Conservation (phyloP, 2,329 filamentous ascomycete genomes). For the Trichoderma sp. region DNA sequence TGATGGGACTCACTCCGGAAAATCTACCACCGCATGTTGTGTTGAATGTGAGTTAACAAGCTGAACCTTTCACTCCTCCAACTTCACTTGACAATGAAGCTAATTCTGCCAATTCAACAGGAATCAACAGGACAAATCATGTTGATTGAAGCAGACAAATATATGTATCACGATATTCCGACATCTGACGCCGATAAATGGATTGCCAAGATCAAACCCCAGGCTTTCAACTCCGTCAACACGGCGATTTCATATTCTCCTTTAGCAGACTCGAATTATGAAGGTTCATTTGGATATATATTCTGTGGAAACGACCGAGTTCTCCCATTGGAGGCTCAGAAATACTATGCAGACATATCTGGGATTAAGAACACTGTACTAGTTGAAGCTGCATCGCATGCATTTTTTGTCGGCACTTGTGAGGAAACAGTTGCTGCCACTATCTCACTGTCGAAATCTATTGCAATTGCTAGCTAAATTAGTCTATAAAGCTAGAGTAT, state of each 20-base stretch:
- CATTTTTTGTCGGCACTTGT: background rate
- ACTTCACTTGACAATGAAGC: background rate
- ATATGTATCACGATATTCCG: background rate
- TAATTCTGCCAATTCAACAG: background rate
- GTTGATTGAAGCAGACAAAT: background rate
- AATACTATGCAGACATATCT: background rate
- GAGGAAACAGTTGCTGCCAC: background rate
- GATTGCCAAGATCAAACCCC: background rate
- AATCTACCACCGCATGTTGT: background rate
- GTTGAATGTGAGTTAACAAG: background rate
- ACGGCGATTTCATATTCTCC: background rate
- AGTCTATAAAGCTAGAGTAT: background rate
- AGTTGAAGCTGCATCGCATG: background rate
- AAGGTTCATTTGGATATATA: background rate
- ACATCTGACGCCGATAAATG: background rate
- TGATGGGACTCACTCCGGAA: background rate
- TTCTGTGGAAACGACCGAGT: background rate
- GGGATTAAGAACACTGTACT: background rate
- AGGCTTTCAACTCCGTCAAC: background rate
- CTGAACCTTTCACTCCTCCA: background rate
- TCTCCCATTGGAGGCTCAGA: background rate
- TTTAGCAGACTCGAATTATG: background rate
- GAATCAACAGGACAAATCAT: background rate
- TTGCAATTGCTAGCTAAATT: background rate
- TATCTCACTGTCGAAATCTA: background rate